Percentiles rank a stretch among this genome's conserved stretches.
Conservation (phyloP, 2,329 filamentous ascomycete species). For the Apiospora arundinis region DNA sequence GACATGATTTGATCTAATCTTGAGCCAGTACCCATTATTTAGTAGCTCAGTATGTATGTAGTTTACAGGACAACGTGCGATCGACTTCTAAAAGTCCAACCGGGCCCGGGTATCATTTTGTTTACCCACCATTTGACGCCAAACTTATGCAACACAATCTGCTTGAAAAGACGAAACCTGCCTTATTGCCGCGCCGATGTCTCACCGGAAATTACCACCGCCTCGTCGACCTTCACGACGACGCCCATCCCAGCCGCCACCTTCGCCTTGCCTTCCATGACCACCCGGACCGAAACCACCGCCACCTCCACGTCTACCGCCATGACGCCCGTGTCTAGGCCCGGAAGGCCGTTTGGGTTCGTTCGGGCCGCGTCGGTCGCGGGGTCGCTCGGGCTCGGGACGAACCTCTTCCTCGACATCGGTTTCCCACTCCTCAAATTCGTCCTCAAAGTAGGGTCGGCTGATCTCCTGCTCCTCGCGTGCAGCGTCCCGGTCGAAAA, state of each 20-base stretch:
- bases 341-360: slow-evolving; percentile 11
- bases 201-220: slow-evolving; percentile 17
- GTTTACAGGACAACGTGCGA: slow-evolving; percentile 8
- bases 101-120: slow-evolving; percentile 12
- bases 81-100: background rate
- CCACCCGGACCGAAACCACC: slow-evolving; percentile 21
- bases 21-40: background rate
- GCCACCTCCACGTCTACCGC: slow-evolving; percentile 31
- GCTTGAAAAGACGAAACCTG: background rate
- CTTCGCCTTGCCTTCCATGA: slow-evolving; percentile 21
- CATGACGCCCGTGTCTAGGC: slow-evolving; percentile 36
- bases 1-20: no score
- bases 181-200: background rate
- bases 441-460: slow-evolving; percentile 71
- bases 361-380: slow-evolving; percentile 9
- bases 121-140: slow-evolving; percentile 17
- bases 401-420: slow-evolving; percentile 73
- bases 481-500: slow-evolving; percentile 81
- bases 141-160: slow-evolving; percentile 3
- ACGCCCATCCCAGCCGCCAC: slow-evolving; percentile 24
- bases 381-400: slow-evolving; percentile 28
- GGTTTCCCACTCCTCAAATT: slow-evolving; percentile 78
- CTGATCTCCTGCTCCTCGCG: slow-evolving; percentile 73
- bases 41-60: background rate
- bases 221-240: slow-evolving; percentile 22